A percentile compares a stretch with the other conserved stretches of the same genome.
Conservation (phyloP, 192 early-diverging fungal species). For the Dissophora ornata region DNA sequence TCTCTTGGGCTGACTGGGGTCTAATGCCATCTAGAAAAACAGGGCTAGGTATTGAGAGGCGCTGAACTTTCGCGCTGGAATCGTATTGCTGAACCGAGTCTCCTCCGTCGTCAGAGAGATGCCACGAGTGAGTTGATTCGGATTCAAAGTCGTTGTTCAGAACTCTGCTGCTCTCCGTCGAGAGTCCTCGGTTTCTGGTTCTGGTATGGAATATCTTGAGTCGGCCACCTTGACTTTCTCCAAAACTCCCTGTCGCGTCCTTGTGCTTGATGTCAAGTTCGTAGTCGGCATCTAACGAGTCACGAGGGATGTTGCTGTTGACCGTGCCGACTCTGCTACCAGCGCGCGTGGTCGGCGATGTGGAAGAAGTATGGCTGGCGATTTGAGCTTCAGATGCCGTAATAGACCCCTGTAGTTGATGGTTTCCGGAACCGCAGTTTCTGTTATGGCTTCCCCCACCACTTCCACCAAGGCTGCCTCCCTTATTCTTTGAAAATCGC, state of each 20-base stretch:
- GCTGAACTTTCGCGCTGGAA: background rate
- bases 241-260: too few species aligned
- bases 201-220: constrained; percentile 30
- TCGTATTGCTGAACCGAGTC: constrained; percentile 24
- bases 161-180: constrained; percentile 35
- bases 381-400: too few species aligned
- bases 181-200: constrained; percentile 12
- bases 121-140: constrained; percentile 6
- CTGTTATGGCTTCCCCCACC: too few species aligned
- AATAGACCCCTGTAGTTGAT: background rate
- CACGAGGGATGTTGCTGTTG: background rate
- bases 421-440: background rate
- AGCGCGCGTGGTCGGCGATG: background rate
- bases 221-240: background rate
- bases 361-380: too few species aligned
- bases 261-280: background rate
- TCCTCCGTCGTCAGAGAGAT: constrained; percentile 9
- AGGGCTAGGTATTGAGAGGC: too few species aligned
- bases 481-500: constrained; percentile 23
- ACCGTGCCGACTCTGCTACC: background rate
- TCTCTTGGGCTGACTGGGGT: too few species aligned
- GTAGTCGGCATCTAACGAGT: background rate
- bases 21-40: too few species aligned
- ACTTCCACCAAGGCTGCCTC: constrained; percentile 7
- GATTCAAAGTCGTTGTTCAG: constrained; percentile 33